Evolutionary conservation across 495 filamentous ascomycete species (phyloP), one percentile per base, ranked within the genome.

Genomic region (Lophium mytilinum): DNA sequence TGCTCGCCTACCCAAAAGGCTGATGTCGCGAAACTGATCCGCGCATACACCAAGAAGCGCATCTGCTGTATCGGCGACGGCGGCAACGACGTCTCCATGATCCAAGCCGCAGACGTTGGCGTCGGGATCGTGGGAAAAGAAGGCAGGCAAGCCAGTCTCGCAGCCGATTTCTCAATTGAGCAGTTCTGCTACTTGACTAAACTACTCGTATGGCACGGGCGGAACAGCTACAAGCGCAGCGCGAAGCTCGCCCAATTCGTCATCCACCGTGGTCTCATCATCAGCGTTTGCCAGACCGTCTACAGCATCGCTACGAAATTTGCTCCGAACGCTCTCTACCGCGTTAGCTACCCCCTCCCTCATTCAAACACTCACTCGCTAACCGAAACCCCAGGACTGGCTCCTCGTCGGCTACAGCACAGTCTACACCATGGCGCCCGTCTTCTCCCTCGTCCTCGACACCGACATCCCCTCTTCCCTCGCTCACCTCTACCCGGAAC

Each of bases 41-140:
- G 92, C 51, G 80, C 88, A 40, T 81, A 89, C 73, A 99, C 94
- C 9, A 86, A 86, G 68, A 96, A 96, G 68, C 85, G 94, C 35
- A 86, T 96, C 30, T 94, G 89, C 70, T 96, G 91, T 66, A 96
- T 99, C 62, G 93, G 93, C 42, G 93, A 99, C 62, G 93, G 93
- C 40, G 93, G 93, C 50, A 99, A 99, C 73, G 94, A 99, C 69
- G 94, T 99, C 33, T 90, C 86, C 50, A 99, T 99, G 94, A 99
- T 99, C 63, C 92, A 96, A 73, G 91, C 93, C 6, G 94, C 94
- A 1, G 94, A 97, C 64, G 90, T 99, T 1, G 94, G 94, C 40
- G 90, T 99, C 55, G 94, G 94, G 35, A 97, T 99, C 58, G 94
- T 96, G 9, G 94, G 94, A 43, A 97, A 97, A 72, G 94, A 99